These are phyloP conservation scores for Phalaenopsis aphrodite DNA, from an alignment of 106 monocot genomes.

Conservation along the genomic window DNA sequence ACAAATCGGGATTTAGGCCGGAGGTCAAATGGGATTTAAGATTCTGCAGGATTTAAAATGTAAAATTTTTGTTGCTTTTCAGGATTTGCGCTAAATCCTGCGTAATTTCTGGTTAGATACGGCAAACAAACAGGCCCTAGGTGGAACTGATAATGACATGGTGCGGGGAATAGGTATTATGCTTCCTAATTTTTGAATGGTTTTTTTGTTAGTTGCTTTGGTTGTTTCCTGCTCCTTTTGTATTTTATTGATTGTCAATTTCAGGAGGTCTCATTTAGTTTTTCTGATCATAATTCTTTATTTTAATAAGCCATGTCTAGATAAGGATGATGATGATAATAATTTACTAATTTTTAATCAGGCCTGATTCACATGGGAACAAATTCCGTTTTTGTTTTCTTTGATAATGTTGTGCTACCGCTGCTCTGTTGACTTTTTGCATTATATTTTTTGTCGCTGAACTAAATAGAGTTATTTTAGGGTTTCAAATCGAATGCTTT, in stretches of 20 bases:
- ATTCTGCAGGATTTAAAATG: no score
- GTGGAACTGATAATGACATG: background rate
- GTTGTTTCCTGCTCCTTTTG: background rate
- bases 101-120: no score
- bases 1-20: no score
- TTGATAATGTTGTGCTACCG: background rate
- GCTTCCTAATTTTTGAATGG: slow-evolving; percentile 1
- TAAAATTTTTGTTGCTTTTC: no score
- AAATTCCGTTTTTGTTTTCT: background rate
- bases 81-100: no score
- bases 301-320: background rate
- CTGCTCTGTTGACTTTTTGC: background rate
- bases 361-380: background rate
- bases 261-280: background rate
- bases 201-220: background rate
- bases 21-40: no score
- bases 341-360: background rate
- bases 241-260: background rate
- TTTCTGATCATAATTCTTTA: background rate
- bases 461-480: background rate
- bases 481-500: background rate
- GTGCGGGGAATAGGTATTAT: background rate
- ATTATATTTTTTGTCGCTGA: background rate
- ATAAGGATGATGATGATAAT: slow-evolving; percentile 4
- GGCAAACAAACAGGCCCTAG: background rate